Base-by-base conservation (phyloP, 192 early-diverging fungal genomes). In the Gryganskiella cystojenkinii region DNA sequence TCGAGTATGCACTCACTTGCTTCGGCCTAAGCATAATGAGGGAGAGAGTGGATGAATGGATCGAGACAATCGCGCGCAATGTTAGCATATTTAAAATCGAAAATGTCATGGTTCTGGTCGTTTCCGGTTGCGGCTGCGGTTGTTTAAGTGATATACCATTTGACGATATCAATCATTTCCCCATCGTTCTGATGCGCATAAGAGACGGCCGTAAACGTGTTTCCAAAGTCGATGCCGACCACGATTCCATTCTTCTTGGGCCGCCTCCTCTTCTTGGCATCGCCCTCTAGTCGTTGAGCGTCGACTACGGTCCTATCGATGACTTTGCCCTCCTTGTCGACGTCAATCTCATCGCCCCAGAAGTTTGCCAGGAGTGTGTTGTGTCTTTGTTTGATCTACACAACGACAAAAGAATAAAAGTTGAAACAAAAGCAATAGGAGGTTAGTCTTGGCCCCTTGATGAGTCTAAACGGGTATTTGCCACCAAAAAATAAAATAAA, bases 131-230 rank as follows among this genome's bases (percentile, higher is more conserved):
- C n/a, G n/a, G n/a, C n/a, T n/a, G n/a, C n/a, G n/a, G n/a, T n/a
- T n/a, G n/a, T n/a, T n/a, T n/a, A n/a, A n/a, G n/a, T n/a, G n/a
- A n/a, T n/a, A n/a, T 73, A 60, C 71, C 71, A 73, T 35, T 73
- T 73, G n/a, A 73, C 71, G 27, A 73, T 27, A 30, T 73, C 71
- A 60, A 73, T 73, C 71, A 73, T 73, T 42, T 73, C 71, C 19
- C 71, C 71, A 17, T 65, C 63, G 56, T 47, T 61, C 47, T 60
- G 71, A 31, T 73, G 63, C 3, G 71, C 51, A 27, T 73, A 73
- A 1, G 71, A 73, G 3, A 73, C 56, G 17, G 30, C 71, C n/a
- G 71, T 73, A 17, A 54, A 73, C 0, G 71, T 73, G 43, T 73
- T 73, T 33, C 71, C 71, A 28, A 73, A 61, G 25, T 73, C 71